A percentile compares a stretch with the other conserved stretches of the same genome.
These are phyloP conservation scores for Rhizopogon roseolus DNA, from an alignment of 768 basidiomycete genomes.

Conservation along the genomic window DNA sequence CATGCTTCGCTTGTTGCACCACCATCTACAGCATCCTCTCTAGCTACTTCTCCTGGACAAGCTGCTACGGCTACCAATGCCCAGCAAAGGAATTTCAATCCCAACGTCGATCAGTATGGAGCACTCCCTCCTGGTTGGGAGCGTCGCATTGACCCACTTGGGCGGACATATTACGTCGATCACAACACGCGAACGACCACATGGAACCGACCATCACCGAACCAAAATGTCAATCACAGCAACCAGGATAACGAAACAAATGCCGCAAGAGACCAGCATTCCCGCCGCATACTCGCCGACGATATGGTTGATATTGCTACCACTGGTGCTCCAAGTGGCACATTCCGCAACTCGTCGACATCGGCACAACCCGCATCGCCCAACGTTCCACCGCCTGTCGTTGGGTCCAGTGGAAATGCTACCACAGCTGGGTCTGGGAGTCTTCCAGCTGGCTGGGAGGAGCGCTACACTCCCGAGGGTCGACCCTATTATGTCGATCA, in stretches of 20 bases:
- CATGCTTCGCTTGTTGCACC: constrained; percentile 13
- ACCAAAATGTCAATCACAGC: constrained; percentile 65
- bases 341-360: constrained; percentile 36
- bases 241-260: constrained; percentile 76
- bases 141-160: constrained; percentile 93
- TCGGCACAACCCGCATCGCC: constrained; percentile 21
- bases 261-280: constrained; percentile 83
- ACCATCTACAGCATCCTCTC: constrained; percentile 14
- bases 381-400: constrained; percentile 38
- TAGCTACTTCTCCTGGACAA: constrained; percentile 31
- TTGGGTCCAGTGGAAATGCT: constrained; percentile 43
- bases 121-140: constrained; percentile 93
- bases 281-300: constrained; percentile 77
- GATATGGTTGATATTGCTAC: constrained; percentile 77
- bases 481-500: constrained; percentile 99
- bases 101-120: constrained; percentile 91
- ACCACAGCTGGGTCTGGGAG: constrained; percentile 81
- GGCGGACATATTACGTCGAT: constrained; percentile 96
- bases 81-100: constrained; percentile 84
- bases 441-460: constrained; percentile 97
- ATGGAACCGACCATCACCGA: constrained; percentile 89
- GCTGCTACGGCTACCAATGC: constrained; percentile 40
- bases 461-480: constrained; percentile 97
- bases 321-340: constrained; percentile 30
- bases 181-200: constrained; percentile 97